These are phyloP conservation scores for Tremellales sp. DNA, from an alignment of 1,284 basidiomycete species.

Conservation along the genomic window DNA sequence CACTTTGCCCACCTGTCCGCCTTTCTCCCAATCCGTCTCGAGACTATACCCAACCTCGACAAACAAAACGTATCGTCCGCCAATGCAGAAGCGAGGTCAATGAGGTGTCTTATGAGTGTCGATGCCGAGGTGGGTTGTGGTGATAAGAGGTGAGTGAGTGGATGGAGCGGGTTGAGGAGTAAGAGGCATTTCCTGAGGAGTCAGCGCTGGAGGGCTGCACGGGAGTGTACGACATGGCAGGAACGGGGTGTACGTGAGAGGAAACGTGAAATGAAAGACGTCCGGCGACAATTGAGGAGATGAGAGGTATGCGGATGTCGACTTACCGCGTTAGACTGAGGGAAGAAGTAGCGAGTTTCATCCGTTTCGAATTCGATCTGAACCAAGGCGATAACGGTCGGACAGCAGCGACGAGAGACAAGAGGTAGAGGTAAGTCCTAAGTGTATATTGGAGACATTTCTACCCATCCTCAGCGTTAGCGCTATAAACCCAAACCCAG, in stretches of 20 bases:
- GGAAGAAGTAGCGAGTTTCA: constrained; percentile 26
- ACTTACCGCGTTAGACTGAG: constrained; percentile 36
- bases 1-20: constrained; percentile 39
- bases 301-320: background rate
- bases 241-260: background rate
- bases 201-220: background rate
- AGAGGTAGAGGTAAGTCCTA: constrained; percentile 40
- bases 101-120: constrained; percentile 31
- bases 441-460: constrained; percentile 45
- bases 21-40: constrained; percentile 16
- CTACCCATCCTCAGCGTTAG: constrained; percentile 14
- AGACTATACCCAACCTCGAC: constrained; percentile 34
- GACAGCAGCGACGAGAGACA: constrained; percentile 32
- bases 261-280: background rate
- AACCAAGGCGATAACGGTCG: constrained; percentile 36
- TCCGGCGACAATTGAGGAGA: background rate
- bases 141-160: constrained; percentile 36
- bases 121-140: constrained; percentile 38
- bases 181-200: constrained; percentile 40
- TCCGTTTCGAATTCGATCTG: constrained; percentile 30
- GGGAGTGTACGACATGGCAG: background rate
- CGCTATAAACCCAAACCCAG: background rate
- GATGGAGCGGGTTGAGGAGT: constrained; percentile 42
- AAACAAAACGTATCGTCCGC: constrained; percentile 42
- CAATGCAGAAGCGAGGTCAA: constrained; percentile 36